Conservation (phyloP, 192 early-diverging fungal species). For the Backusella luteola region DNA sequence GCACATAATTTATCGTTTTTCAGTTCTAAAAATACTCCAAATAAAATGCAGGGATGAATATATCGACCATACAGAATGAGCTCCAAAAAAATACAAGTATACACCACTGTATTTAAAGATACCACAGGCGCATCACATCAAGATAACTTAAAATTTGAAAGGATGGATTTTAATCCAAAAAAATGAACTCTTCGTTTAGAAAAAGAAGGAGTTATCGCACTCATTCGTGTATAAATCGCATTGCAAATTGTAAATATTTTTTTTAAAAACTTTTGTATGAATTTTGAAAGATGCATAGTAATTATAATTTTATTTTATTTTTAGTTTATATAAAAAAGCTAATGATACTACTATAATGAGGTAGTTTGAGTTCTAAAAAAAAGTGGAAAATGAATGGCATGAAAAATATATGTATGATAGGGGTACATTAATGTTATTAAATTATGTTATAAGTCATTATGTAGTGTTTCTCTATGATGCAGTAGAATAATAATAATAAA, state of each 20-base stretch:
- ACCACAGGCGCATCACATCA: neutral
- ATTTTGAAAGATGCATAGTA: too few relatives aligned
- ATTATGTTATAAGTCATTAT: neutral
- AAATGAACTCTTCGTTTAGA: neutral
- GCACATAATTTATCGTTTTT: neutral
- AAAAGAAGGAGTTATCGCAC: neutral
- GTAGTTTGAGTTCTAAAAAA: too few relatives aligned
- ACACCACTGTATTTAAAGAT: neutral
- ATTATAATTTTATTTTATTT: too few relatives aligned
- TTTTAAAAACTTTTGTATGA: too few relatives aligned
- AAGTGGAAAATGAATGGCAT: too few relatives aligned
- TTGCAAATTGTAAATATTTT: too few relatives aligned
- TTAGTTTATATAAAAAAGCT: too few relatives aligned
- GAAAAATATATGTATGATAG: too few relatives aligned
- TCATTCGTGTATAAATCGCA: neutral
- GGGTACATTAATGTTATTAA: too few relatives aligned
- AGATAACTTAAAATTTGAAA: neutral
- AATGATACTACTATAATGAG: too few relatives aligned
- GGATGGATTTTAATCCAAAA: neutral
- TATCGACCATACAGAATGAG: neutral
- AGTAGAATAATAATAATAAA: too few relatives aligned
- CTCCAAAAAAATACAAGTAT: neutral
- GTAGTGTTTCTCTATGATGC: neutral
- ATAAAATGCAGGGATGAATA: neutral
- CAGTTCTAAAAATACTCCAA: neutral